Evolutionary conservation across 768 basidiomycete genomes (phyloP), one percentile per base, ranked within the genome.

Genomic region (Psilocybe tampanensis): DNA sequence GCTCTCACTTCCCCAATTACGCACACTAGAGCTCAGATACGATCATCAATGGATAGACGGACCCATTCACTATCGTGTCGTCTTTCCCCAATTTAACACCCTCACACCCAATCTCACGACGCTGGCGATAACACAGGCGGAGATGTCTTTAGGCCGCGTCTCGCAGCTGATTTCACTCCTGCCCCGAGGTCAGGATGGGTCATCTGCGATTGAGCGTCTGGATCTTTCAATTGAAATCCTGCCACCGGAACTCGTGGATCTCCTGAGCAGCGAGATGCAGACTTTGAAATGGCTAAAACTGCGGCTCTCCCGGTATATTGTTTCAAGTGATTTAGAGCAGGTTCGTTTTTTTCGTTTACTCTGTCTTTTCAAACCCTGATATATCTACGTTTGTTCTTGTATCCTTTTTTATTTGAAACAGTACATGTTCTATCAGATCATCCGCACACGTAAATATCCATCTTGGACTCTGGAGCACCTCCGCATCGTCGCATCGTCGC

Each of bases 21-120:
- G 34, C 11, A 36, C 34, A 29, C 29, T 58, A 33, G 21, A 51
- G 19, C 19, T 56, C 5, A 29, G 41, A 32, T 42, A 52, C 29
- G 23, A 52, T 18, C 4, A 34, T 13, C 11, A 21, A 29, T 42
- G 34, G 44, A 39, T 47, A 18, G 15, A 42, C 15, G 22, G 24
- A 17, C 36, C 24, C 13, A 9, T 39, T 17, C 12, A 29, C 15
- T 13, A 47, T 26, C 11, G 34, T 8, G 18, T 24, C n/a, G 45
- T 58, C 18, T 33, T 52, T 22, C 56, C 56, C 9, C n/a, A 18
- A 4, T 26, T 52, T 6, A 47, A 33, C n/a, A 29, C 23, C 2
- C 22, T 58, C 9, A 19, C 51, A 9, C 56, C 56, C 13, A 47
- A 48, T n/a, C 23, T 58, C 33, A 58, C 50, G 17, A 41, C 36